Evolutionary conservation across 1,284 basidiomycete genomes (phyloP).

Genomic region (Leccinum solheimii): DNA sequence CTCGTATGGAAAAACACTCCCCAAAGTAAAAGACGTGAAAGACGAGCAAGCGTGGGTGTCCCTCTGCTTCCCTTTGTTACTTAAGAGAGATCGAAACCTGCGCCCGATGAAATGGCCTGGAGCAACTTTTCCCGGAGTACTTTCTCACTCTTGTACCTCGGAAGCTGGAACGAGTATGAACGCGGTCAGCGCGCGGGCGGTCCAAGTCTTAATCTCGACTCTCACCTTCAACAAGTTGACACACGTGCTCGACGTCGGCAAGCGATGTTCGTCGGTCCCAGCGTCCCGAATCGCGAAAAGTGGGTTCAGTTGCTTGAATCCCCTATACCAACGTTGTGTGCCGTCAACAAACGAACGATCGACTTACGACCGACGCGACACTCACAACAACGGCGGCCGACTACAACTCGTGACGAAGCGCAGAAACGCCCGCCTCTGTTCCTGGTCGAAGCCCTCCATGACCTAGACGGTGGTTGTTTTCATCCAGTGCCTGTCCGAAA

Average conservation of each 20-base stretch:
- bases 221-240: conserved; percentile 82
- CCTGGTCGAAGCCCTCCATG: conserved; percentile 70
- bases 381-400: conserved; percentile 81
- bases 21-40: background rate
- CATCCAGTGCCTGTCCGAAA: background rate
- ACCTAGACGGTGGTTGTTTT: conserved; percentile 44
- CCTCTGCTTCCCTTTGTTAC: background rate
- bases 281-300: conserved; percentile 84
- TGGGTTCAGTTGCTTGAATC: conserved; percentile 86
- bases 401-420: conserved; percentile 92
- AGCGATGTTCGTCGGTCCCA: conserved; percentile 67
- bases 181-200: background rate
- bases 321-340: conserved; percentile 41
- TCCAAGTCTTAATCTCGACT: background rate
- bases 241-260: conserved; percentile 84
- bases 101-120: conserved; percentile 81
- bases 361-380: conserved; percentile 5
- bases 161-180: conserved; percentile 47
- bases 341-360: background rate
- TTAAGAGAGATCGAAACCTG: conserved; percentile 88
- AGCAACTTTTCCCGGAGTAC: conserved; percentile 76
- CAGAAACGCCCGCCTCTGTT: conserved; percentile 70
- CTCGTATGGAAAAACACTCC: background rate
- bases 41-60: background rate
- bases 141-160: conserved; percentile 63